Base-by-base conservation (phyloP, 2,329 filamentous ascomycete genomes). In the Epichloe sylvatica region DNA sequence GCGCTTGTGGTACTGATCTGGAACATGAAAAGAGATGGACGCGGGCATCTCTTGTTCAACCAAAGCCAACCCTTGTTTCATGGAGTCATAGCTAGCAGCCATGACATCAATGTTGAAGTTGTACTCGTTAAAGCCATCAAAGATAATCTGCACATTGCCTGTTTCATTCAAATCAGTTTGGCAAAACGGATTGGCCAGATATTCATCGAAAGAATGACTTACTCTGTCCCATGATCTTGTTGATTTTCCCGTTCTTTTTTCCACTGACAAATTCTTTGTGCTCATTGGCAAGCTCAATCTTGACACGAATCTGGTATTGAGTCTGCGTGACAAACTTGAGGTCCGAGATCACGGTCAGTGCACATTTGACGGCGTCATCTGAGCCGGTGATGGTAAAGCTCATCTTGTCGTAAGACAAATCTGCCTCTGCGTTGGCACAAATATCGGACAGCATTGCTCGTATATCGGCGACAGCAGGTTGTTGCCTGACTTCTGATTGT, bases 191-290 rank as follows among this genome's bases (percentile, higher is more conserved):
- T 30, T 23, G 8, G 30, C 8, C 30, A 11, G 30, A 30, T 11
- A 11, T 30, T 11, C 30, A 30, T 30, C 30, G 30, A 30, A 11
- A 30, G 25, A 30, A 41, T 8, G n/a, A 53, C 59, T 39, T 55
- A 59, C 90, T 96, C 68, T 97, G 91, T 23, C 91, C 92, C 92
- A 98, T 98, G 62, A 98, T 98, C 75, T 98, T 98, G 76, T 98
- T 98, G 69, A 98, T 98, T 72, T 98, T 98, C 68, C 92, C 92
- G 60, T 98, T 98, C 75, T 98, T 98, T 76, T 98, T 98, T 58
- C 92, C 92, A 59, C 90, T 96, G 51, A 98, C 92, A 64, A 98
- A 98, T 63, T 98, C 92, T 68, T 98, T 98, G 73, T 98, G 92
- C 70, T 98, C 92, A 62, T 97, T 97, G 61, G 92, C 92, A 50